A percentile compares a stretch with the other conserved stretches of the same genome.
Conservation (phyloP, 345 rosid species). For the Eucalyptus pauciflora region DNA sequence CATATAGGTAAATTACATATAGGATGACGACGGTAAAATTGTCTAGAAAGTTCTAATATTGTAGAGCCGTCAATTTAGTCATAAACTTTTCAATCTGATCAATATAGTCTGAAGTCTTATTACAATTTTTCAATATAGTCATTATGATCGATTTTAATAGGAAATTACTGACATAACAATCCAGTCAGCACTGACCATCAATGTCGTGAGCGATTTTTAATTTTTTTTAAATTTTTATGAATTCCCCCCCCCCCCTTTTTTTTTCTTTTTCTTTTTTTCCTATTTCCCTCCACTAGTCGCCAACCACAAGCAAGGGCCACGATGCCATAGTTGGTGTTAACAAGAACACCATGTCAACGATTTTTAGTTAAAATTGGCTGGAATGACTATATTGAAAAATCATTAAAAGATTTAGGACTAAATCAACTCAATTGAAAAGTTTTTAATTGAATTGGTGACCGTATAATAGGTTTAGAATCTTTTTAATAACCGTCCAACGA, state of each 20-base stretch:
- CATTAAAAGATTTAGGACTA: neutral
- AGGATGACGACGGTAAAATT: neutral
- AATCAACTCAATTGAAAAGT: neutral
- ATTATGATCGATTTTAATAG: fast-evolving
- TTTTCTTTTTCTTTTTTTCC: fast-evolving
- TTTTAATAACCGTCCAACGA: neutral
- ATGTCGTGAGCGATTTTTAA: neutral
- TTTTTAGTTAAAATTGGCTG: fast-evolving
- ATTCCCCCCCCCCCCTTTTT: neutral
- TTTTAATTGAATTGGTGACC: neutral
- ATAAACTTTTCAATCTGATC: fast-evolving
- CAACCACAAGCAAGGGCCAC: neutral
- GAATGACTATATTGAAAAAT: neutral
- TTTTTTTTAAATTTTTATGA: fast-evolving
- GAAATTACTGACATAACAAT: fast-evolving
- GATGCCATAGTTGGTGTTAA: neutral
- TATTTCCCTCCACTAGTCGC: neutral
- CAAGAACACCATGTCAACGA: fast-evolving
- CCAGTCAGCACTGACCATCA: fast-evolving
- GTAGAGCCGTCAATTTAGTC: fast-evolving
- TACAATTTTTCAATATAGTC: neutral
- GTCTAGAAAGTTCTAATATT: neutral
- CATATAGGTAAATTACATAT: neutral
- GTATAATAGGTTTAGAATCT: neutral
- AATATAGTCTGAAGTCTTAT: neutral